These are phyloP conservation scores for Arctostaphylos glauca DNA, from an alignment of 148 eudicot species.

Conservation along the genomic window DNA sequence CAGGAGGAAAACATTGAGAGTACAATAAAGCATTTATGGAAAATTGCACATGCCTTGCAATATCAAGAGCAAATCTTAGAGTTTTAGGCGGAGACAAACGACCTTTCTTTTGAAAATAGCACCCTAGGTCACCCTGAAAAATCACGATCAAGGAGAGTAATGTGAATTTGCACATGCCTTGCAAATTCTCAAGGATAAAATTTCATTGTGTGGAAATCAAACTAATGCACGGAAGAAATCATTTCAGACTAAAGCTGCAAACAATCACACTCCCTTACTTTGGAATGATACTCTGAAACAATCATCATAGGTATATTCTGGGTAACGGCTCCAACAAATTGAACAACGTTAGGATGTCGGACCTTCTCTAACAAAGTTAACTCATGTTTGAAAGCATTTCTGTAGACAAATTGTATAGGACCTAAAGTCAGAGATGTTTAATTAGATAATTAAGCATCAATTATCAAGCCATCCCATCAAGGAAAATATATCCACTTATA, in stretches of 20 bases:
- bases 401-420: constrained; percentile 28
- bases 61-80: constrained; percentile 87
- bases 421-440: background rate
- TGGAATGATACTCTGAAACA: constrained; percentile 78
- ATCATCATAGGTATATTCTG: constrained; percentile 99
- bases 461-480: constrained; percentile 7
- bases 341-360: constrained; percentile 95
- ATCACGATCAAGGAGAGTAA: constrained; percentile 1
- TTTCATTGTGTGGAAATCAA: background rate
- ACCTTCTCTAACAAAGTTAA: constrained; percentile 87
- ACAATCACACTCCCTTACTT: constrained; percentile 35
- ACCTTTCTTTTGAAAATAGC: constrained; percentile 85
- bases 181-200: background rate
- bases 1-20: background rate
- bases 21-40: background rate
- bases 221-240: background rate
- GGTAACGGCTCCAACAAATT: constrained; percentile 99
- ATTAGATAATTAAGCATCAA: background rate
- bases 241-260: constrained; percentile 5
- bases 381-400: constrained; percentile 89
- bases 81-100: constrained; percentile 79
- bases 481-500: background rate
- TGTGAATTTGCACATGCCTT: background rate
- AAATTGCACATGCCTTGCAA: constrained; percentile 65
- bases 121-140: constrained; percentile 83